These are phyloP conservation scores for Fonsecaea multimorphosa DNA, from an alignment of 2,329 filamentous ascomycete species.

Conservation along the genomic window DNA sequence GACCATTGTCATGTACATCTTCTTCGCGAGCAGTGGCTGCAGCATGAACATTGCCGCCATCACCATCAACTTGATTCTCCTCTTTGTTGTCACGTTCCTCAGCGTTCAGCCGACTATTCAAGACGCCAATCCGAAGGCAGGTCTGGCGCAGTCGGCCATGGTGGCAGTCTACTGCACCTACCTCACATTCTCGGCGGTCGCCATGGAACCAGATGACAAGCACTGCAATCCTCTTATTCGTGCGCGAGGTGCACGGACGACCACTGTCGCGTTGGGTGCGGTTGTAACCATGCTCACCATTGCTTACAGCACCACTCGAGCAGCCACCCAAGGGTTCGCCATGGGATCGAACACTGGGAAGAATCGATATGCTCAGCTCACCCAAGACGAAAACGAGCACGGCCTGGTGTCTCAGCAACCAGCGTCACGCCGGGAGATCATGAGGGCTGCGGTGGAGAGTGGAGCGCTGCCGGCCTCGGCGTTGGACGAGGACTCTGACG, in stretches of 20 bases:
- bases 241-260: constrained; percentile 84
- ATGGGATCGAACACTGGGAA: constrained; percentile 53
- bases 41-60: constrained; percentile 97
- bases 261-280: constrained; percentile 88
- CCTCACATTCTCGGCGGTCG: constrained; percentile 95
- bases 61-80: constrained; percentile 86
- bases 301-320: constrained; percentile 95
- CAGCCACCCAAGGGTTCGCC: constrained; percentile 77
- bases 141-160: constrained; percentile 95
- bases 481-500: constrained; percentile 72
- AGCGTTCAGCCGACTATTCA: constrained; percentile 91
- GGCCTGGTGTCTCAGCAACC: constrained; percentile 88
- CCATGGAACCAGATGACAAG: constrained; percentile 96
- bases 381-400: constrained; percentile 78
- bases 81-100: constrained; percentile 78
- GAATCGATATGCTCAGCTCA: constrained; percentile 62
- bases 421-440: constrained; percentile 78
- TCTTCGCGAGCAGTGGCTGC: constrained; percentile 82
- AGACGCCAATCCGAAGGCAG: constrained; percentile 89
- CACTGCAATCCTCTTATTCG: constrained; percentile 89
- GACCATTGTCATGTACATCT: constrained; percentile 96
- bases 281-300: constrained; percentile 96
- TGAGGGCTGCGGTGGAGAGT: constrained; percentile 89
- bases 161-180: constrained; percentile 98
- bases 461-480: constrained; percentile 91